Base-by-base conservation (phyloP, 805 yeast genomes). In the Tetrapisispora namnaoensis region DNA sequence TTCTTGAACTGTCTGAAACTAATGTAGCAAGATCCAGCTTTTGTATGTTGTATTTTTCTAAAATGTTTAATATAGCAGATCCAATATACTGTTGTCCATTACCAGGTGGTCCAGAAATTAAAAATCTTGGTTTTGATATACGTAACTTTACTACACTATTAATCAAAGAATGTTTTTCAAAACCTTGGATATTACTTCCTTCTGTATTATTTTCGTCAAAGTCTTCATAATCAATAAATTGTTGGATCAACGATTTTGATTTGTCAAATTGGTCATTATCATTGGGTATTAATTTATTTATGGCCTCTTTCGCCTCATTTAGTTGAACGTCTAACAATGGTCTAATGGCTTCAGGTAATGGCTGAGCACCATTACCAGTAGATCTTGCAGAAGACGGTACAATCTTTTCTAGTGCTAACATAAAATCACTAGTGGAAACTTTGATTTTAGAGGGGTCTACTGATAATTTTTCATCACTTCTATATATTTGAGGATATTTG, bases 371-470 rank as follows among this genome's bases (percentile, higher is more conserved):
- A 9, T 79, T 73, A 0, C 90, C 79, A 0, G 91, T 76, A 0
- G 95, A 83, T 51, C 99, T 75, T 1, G 95, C 87, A 45, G 96
- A 85, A 0, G 96, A 88, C 0, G 99, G 99, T 24, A 90, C 80
- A 49, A 91, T 86, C 60, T 86, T 86, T 28, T 84, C 89, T 45
- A 91, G 62, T 0, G 98, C 95, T 49, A 79, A 71, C 75, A 87
- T 82, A 60, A 93, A 91, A 66, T 93, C 99, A 53, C 79, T 77
- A 0, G 95, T 84, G 13, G 77, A 76, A 1, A 91, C 95, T 45
- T 72, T 74, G 34, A 93, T 84, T 36, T 79, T 70, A 3, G 75
- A 65, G 4, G 95, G 87, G 60, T 89, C 80, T 32, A 93, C 83
- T 42, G 71, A 65, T 40, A 91, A 72, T 61, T 89, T 91, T 44